Evolutionary conservation across 2,329 filamentous ascomycete species (phyloP), one percentile per base, ranked within the genome.

Genomic region (Didymella lethalis): DNA sequence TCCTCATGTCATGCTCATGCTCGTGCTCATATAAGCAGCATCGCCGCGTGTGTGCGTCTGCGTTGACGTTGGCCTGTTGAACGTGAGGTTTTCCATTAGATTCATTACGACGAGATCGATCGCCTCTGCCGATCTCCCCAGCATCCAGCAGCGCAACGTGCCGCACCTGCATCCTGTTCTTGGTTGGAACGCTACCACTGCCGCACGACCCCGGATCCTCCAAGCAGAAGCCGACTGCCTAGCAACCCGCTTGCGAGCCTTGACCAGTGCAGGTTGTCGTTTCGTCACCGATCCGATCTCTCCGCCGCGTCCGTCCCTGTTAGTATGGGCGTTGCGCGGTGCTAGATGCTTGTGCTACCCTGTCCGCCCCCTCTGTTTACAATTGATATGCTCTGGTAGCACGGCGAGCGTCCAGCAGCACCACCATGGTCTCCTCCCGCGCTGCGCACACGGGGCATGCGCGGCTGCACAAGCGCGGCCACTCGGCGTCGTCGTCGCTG

Each of bases 381-480:
- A 61, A 47, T 51, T 63, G 62, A 64, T 57, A 67, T 68, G 63
- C 63, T 41, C 52, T 59, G 48, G 48, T 60, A 57, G 50, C 59
- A 62, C 59, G 31, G 46, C 54, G 31, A 63, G 57, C 54, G 61
- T 49, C 58, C 55, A 53, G 54, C 55, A 57, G 41, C 54, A 46
- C 41, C 38, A 65, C 43, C 58, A 70, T 72, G 68, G 61, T 66
- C 57, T 43, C 50, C 50, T 44, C 61, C 48, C 59, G 64, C 48
- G 46, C 67, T 63, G 66, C 60, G 57, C 57, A 64, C 28, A 59
- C 71, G 41, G 72, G 67, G 48, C 72, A 77, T 70, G 77, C 69
- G 54, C 76, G 75, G 54, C 71, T 79, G 10, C 77, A 80, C 64
- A 77, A 77, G 65, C 75, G 78, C 59, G 75, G 70, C 36, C 70